Percentiles rank a stretch among this genome's conserved stretches.
phyloP scores from a whole-genome alignment of 1,139 yeast genomes.

The Arxiozyma telluris region DNA sequence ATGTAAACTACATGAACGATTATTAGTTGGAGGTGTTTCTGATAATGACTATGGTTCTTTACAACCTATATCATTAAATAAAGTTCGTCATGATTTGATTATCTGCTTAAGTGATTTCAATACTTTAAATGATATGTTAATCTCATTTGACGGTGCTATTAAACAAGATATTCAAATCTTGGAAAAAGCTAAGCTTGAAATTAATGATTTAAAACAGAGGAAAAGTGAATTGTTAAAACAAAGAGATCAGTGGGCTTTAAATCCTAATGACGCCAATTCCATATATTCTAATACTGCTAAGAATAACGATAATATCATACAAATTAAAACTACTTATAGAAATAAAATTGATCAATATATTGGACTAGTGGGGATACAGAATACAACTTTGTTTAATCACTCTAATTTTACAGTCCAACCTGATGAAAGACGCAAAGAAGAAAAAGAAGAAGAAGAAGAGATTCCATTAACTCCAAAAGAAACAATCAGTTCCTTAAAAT shows the following conservation, averaged over 20 bases:
- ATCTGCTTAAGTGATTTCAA: constrained; percentile 24
- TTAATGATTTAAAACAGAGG: constrained; percentile 10
- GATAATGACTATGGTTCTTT: background rate
- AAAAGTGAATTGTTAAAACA: constrained; percentile 9
- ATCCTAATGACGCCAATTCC: background rate
- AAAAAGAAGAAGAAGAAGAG: constrained; percentile 2
- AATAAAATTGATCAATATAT: constrained; percentile 18
- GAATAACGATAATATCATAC: constrained; percentile 3
- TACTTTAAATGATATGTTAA: constrained; percentile 19
- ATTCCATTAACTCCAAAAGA: background rate
- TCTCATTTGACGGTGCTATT: constrained; percentile 23
- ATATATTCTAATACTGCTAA: background rate
- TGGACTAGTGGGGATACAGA: constrained; percentile 19
- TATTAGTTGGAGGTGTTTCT: constrained; percentile 13
- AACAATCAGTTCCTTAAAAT: constrained; percentile 8
- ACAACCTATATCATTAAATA: constrained; percentile 8
- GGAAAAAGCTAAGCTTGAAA: constrained; percentile 9
- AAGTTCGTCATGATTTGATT: constrained; percentile 22
- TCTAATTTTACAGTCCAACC: background rate
- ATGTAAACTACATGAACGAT: constrained; percentile 15
- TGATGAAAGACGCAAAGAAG: background rate
- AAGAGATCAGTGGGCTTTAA: constrained; percentile 11
- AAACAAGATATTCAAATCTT: constrained; percentile 15
- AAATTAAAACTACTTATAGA: constrained; percentile 16
- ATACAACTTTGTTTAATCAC: constrained; percentile 15